Conservation (phyloP, 371 early-diverging fungal genomes). For the Smittium mucronatum region DNA sequence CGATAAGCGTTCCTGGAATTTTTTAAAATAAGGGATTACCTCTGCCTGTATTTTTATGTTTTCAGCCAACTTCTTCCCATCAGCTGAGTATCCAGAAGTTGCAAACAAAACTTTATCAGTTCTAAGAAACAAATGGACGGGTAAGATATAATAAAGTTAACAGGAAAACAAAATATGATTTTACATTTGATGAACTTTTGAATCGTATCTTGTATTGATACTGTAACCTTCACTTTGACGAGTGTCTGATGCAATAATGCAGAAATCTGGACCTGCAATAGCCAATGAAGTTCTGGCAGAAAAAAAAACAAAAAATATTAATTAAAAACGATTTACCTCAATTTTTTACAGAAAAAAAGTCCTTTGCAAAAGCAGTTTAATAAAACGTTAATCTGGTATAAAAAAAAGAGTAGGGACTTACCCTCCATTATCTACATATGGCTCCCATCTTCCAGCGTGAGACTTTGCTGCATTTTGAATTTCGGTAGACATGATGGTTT, state of each 20-base stretch:
- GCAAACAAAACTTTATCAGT: slow-evolving; percentile 77
- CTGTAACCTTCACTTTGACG: slow-evolving; percentile 91
- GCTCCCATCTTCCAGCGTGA: slow-evolving; percentile 46
- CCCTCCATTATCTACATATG: slow-evolving; percentile 52
- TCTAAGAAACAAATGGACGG: not conserved
- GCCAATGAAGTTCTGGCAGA: slow-evolving; percentile 66
- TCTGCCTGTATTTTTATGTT: slow-evolving; percentile 41
- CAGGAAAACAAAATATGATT: not conserved
- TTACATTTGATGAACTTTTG: slow-evolving; percentile 80
- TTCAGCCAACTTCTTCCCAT: slow-evolving; percentile 76
- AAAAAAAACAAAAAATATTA: no score
- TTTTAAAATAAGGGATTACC: not conserved
- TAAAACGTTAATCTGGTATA: no score
- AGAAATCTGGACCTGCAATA: slow-evolving; percentile 90
- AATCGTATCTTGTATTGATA: slow-evolving; percentile 89
- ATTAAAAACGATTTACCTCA: no score
- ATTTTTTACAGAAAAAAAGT: no score
- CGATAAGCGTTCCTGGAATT: not conserved
- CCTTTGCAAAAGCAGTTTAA: no score
- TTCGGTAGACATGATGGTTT: not conserved
- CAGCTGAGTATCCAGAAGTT: slow-evolving; percentile 91
- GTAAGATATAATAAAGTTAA: not conserved
- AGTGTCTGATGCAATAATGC: slow-evolving; percentile 94
- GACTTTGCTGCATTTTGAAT: slow-evolving; percentile 15
- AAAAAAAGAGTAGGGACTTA: not conserved